Evolutionary conservation across 148 eudicot species (phyloP).

Genomic region (Silene conica): DNA sequence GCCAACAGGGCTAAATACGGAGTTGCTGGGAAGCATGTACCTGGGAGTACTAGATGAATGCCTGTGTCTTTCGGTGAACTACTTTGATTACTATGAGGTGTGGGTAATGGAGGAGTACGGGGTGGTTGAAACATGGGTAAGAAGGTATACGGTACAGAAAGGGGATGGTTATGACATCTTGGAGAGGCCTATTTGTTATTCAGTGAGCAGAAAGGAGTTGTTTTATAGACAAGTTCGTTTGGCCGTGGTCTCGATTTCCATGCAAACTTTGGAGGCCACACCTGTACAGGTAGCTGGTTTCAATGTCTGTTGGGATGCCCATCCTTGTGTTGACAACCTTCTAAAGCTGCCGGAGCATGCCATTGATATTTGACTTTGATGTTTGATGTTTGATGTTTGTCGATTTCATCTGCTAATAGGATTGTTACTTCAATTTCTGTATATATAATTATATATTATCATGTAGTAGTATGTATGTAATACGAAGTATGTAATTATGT

Average conservation of each 20-base stretch:
- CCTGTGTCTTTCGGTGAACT: conserved; percentile 16
- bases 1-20: not conserved
- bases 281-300: not conserved
- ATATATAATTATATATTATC: no score
- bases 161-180: not conserved
- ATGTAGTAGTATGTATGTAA: no score
- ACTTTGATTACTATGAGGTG: conserved; percentile 3
- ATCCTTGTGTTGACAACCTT: conserved; percentile 23
- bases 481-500: no score
- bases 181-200: conserved; percentile 16
- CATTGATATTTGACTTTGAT: not conserved
- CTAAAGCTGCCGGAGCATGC: conserved; percentile 1
- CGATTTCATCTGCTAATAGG: no score
- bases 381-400: no score
- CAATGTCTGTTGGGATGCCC: conserved; percentile 5
- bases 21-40: not conserved
- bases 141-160: conserved; percentile 8
- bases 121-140: conserved; percentile 19
- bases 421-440: no score
- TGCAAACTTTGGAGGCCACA: conserved; percentile 6
- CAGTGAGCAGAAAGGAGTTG: conserved; percentile 14
- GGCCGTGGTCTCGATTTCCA: conserved; percentile 9
- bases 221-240: not conserved
- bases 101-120: conserved; percentile 24
- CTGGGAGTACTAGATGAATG: conserved; percentile 21